Evolutionary conservation across 129 eudicot genomes (phyloP).

Genomic region (Centrapalus pauciflorus): DNA sequence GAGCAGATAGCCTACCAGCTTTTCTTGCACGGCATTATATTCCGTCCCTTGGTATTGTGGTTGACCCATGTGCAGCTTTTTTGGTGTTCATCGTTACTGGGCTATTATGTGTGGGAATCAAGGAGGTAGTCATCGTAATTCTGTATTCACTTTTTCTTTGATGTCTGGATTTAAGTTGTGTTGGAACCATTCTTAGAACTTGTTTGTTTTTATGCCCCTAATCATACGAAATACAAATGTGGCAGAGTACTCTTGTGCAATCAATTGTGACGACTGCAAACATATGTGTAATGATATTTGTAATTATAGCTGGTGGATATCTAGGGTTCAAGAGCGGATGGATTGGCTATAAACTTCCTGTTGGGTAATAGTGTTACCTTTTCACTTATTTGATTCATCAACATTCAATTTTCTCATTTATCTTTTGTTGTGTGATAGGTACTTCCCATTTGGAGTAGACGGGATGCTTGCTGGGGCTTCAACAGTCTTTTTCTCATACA

Average conservation of each 20-base stretch:
- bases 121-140: constrained; percentile 56
- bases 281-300: constrained; percentile 75
- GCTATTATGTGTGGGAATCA: constrained; percentile 83
- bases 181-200: not conserved
- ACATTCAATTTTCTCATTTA: not conserved
- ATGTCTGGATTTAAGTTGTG: not conserved
- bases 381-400: constrained; percentile 9
- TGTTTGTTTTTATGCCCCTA: not conserved
- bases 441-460: constrained; percentile 83
- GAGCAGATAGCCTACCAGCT: constrained; percentile 67
- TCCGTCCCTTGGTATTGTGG: constrained; percentile 67
- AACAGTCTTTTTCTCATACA: constrained; percentile 92
- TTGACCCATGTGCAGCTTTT: constrained; percentile 93
- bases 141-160: not conserved
- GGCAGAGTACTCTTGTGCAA: constrained; percentile 84
- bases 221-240: not conserved
- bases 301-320: constrained; percentile 88
- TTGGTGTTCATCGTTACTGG: constrained; percentile 76
- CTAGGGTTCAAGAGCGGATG: constrained; percentile 86
- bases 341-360: constrained; percentile 81
- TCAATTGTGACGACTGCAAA: constrained; percentile 69
- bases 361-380: constrained; percentile 47
- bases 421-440: constrained; percentile 34
- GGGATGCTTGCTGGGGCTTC: constrained; percentile 99
- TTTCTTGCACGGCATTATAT: constrained; percentile 79